These are phyloP conservation scores for Microcyclosporella mali DNA, from an alignment of 2,329 filamentous ascomycete species.

Conservation along the genomic window DNA sequence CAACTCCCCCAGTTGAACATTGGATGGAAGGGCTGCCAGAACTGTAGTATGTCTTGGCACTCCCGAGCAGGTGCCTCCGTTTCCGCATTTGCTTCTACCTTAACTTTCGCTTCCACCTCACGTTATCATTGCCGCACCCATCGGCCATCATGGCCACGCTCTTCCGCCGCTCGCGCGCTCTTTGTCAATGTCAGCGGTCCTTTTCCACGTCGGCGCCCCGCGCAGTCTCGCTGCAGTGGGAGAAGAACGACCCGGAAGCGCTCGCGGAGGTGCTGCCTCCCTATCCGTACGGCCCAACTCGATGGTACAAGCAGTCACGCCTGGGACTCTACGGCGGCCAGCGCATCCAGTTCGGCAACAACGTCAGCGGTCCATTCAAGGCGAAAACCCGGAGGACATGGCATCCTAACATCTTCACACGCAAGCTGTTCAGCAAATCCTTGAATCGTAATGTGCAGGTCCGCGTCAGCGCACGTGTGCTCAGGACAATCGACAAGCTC, in stretches of 20 bases:
- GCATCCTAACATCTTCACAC: constrained; percentile 65
- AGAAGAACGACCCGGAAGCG: constrained; percentile 28
- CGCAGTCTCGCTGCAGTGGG: constrained; percentile 24
- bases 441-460: constrained; percentile 60
- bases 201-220: constrained; percentile 28
- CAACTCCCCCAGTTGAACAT: no score
- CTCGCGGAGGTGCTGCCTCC: constrained; percentile 34
- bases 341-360: constrained; percentile 74
- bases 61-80: no score
- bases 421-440: constrained; percentile 59
- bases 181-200: constrained; percentile 20
- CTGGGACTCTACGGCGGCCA: constrained; percentile 48
- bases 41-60: no score
- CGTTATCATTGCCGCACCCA: not conserved
- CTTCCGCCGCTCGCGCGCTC: constrained; percentile 18
- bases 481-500: constrained; percentile 64
- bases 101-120: no score
- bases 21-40: no score
- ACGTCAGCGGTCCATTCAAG: constrained; percentile 60
- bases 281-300: constrained; percentile 68
- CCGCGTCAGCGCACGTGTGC: constrained; percentile 62
- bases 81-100: no score
- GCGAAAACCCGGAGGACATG: constrained; percentile 67
- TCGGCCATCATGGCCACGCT: constrained; percentile 21
- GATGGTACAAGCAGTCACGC: constrained; percentile 74